phyloP scores from a whole-genome alignment of 1,284 basidiomycete genomes.

The Rhodotorula sp. region DNA sequence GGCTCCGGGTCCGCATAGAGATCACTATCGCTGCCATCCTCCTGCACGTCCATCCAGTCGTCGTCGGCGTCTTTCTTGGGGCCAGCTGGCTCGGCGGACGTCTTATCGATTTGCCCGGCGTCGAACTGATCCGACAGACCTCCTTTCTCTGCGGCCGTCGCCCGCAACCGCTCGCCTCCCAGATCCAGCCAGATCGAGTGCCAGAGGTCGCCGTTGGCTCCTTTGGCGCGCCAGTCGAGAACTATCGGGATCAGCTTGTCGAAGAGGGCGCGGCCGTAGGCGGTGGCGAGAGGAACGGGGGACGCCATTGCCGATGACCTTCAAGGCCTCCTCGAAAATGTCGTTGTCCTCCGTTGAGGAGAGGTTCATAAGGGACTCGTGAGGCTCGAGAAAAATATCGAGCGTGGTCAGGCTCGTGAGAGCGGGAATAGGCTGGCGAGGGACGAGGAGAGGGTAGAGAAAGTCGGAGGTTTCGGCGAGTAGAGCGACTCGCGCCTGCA shows the following conservation, averaged over 20 bases:
- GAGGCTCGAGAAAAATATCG: background rate
- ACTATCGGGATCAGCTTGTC: background rate
- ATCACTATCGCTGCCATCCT: background rate
- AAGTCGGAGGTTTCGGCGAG: background rate
- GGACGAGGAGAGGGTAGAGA: background rate
- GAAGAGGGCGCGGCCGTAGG: constrained; percentile 5
- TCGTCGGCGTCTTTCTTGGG: too few species aligned
- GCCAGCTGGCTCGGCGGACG: too few species aligned
- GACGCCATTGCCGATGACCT: constrained; percentile 22
- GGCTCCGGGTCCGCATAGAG: background rate
- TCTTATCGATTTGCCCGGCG: too few species aligned
- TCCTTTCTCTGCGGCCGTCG: too few species aligned
- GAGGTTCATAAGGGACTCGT: background rate
- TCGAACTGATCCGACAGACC: too few species aligned
- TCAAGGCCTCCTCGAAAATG: constrained; percentile 1
- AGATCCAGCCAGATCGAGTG: background rate
- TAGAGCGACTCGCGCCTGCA: constrained; percentile 2
- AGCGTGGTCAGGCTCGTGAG: background rate
- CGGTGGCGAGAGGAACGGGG: constrained; percentile 11
- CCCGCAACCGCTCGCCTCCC: too few species aligned
- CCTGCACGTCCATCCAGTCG: background rate
- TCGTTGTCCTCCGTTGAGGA: background rate
- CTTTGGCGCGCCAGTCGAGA: background rate
- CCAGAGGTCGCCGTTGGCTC: background rate
- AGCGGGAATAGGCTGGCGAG: background rate